Base-by-base conservation (phyloP, 129 eudicot species). In the Silybum marianum region DNA sequence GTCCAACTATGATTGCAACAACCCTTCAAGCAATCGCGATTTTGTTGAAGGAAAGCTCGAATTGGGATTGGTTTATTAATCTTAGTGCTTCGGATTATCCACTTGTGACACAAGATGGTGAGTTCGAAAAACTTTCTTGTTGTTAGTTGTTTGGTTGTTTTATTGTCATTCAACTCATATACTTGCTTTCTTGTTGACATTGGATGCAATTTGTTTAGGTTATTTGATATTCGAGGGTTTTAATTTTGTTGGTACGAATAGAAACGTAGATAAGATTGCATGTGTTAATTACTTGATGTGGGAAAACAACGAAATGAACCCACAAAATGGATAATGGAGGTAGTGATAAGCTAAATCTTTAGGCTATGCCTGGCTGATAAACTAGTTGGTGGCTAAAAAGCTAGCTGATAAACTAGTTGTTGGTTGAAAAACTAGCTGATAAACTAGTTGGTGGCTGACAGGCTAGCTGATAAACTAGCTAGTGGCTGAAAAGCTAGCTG, bases 31-130 rank as follows among this genome's bases (percentile, higher is more conserved):
- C 99, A 1, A 86, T 96, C 66, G 90, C 99, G 1, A 90, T 96
- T 83, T 81, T 96, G 91, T 85, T 96, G 90, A 93, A 81, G 70
- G 99, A 96, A 78, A 88, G 97, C 79, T 73, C 80, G 78, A 85
- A 83, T 48, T 83, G 86, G 86, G 86, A 83, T 78, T 96, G 99
- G 99, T 96, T 96, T 86, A 96, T 96, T 22, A 96, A 96, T 80
- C 95, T 96, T 66, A 96, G 99, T 82, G 98, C 99, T 83, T 96
- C 99, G 5, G 99, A 96, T 91, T 96, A 96, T 93, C 99, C 99
- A 60, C 98, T 96, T 63, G 81, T 96, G 85, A 91, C 97, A 48
- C 99, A 93, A 88, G 99, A 96, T 89, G 99, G 99, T 93, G 34
- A 96, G 97, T 92, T 70, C 40, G 60, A 26, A 28, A 76, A n/a